Conservation (phyloP, 2,329 filamentous ascomycete species). For the Hymenoscyphus infarciens region DNA sequence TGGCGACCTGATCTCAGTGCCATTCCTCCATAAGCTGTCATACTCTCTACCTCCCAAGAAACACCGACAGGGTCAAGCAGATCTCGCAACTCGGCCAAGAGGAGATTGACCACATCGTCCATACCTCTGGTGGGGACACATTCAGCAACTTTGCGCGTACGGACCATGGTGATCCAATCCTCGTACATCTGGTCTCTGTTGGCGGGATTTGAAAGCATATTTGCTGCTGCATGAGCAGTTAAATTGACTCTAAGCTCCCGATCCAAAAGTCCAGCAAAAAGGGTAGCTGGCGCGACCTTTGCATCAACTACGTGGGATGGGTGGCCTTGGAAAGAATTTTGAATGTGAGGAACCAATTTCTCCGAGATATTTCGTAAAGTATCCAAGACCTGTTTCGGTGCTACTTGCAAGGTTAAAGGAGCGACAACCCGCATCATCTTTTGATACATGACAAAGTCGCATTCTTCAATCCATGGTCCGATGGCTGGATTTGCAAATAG, state of each 20-base stretch:
- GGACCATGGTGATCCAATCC: constrained; percentile 74
- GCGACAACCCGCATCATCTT: constrained; percentile 93
- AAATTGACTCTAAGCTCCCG: constrained; percentile 88
- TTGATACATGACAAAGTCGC: constrained; percentile 93
- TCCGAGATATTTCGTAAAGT: constrained; percentile 85
- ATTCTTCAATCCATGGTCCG: constrained; percentile 91
- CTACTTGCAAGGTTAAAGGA: constrained; percentile 83
- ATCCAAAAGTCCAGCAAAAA: constrained; percentile 83
- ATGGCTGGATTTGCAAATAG: constrained; percentile 77
- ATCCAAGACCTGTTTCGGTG: constrained; percentile 82
- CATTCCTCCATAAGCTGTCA: constrained; percentile 58
- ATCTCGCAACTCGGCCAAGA: constrained; percentile 64
- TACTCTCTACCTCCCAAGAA: constrained; percentile 60
- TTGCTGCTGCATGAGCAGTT: constrained; percentile 88
- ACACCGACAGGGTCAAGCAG: constrained; percentile 67
- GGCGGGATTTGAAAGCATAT: constrained; percentile 83
- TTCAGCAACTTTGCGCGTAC: constrained; percentile 60
- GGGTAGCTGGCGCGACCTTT: constrained; percentile 80
- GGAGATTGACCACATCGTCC: constrained; percentile 61
- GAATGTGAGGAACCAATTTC: constrained; percentile 75
- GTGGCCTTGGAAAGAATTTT: constrained; percentile 78
- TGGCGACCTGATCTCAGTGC: constrained; percentile 45
- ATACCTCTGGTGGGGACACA: constrained; percentile 59
- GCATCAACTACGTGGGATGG: constrained; percentile 82
- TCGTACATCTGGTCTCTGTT: constrained; percentile 94